Evolutionary conservation across 2,329 filamentous ascomycete species (phyloP).

Genomic region (Didymella segeticola): DNA sequence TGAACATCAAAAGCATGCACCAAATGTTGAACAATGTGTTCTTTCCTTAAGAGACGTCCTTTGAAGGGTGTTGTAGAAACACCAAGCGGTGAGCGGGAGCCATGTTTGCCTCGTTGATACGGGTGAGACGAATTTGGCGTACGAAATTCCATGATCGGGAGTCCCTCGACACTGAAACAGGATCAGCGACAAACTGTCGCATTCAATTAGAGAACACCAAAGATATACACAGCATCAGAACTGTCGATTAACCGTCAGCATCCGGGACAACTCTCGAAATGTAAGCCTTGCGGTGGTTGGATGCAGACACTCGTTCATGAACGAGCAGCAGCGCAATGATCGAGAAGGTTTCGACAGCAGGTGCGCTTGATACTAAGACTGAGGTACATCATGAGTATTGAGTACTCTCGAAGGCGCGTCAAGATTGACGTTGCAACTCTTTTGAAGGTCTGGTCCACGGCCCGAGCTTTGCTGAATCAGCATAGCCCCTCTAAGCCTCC

Average conservation of each 20-base stretch:
- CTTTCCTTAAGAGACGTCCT: neutral
- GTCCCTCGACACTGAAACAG: neutral
- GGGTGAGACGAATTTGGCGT: neutral
- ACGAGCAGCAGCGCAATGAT: no score
- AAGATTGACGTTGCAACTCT: neutral
- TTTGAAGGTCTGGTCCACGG: neutral
- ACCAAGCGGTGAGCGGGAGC: neutral
- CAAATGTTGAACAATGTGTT: neutral
- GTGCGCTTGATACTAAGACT: no score
- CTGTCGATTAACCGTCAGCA: no score
- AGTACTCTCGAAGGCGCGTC: neutral
- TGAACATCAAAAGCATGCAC: constrained; percentile 9
- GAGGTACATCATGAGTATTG: neutral
- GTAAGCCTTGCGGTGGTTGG: no score
- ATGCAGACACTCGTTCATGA: no score
- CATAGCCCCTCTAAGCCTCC: neutral
- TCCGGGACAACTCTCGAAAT: no score
- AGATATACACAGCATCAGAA: no score
- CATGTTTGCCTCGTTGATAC: neutral
- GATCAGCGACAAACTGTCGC: neutral
- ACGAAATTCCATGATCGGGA: neutral
- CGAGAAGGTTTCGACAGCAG: no score
- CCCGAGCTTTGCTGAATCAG: constrained; percentile 10
- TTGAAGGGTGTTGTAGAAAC: neutral
- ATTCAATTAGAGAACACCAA: no score